Base-by-base conservation (phyloP, 1,139 yeast genomes). In the Pichia cactophila region DNA sequence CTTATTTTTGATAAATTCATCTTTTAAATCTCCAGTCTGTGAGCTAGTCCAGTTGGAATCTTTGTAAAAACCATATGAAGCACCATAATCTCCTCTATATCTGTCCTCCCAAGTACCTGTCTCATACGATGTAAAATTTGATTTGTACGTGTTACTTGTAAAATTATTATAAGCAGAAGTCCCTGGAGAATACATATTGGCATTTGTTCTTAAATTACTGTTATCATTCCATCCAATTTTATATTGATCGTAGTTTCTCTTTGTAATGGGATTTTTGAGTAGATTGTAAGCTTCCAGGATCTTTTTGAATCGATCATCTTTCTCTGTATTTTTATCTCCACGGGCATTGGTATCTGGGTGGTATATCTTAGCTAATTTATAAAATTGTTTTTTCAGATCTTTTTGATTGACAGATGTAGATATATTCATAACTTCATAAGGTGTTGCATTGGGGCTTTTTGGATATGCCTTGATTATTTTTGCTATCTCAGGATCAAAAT, bases 261-360 rank as follows among this genome's bases (percentile, higher is more conserved):
- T 69, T 54, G 69, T 66, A 14, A 69, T 61, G 0, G 87, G 81
- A 60, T 83, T 82, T 53, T 75, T 77, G 44, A 90, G 67, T 14
- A 87, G 69, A 14, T 79, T 79, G 63, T 92, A 90, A 0, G 96
- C 96, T 29, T 79, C 77, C 38, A 83, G 81, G 6, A 89, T 68
- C 54, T 75, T 70, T 59, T 85, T 86, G 65, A 88, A 90, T 50
- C 96, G 68, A 16, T 71, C 74, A 39, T 78, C 64, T 4, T 69
- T 71, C 1, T 57, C 56, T 0, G 73, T 65, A 31, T 73, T 55
- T n/a, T 61, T 58, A 14, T 63, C 61, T 8, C 23, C 38, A 16
- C 11, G 23, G 11, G 54, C 41, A 39, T 56, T 56, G 7, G 83
- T 68, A 67, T 92, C 98, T 0, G 98, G 97, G 61, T 92, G 97